Percentiles rank a stretch among this genome's conserved stretches.
phyloP scores from a whole-genome alignment of 768 basidiomycete species.

The Hygrophorus russula region DNA sequence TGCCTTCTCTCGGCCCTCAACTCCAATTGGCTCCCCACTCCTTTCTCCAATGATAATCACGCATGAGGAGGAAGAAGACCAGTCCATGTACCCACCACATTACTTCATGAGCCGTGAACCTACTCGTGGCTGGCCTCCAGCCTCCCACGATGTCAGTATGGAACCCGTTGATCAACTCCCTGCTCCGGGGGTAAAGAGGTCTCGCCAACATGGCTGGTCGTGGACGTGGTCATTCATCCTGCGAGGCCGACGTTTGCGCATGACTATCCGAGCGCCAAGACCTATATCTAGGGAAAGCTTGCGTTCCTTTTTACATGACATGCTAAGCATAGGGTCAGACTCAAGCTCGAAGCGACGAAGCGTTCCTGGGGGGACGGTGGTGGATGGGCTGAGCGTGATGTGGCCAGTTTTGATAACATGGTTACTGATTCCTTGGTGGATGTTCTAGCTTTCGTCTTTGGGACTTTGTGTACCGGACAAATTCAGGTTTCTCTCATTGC shows the following conservation, averaged over 20 bases:
- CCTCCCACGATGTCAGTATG: conserved; percentile 12
- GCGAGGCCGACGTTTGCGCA: conserved; percentile 40
- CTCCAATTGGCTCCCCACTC: conserved; percentile 29
- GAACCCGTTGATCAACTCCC: conserved; percentile 6
- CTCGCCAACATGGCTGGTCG: conserved; percentile 16
- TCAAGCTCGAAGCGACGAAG: conserved; percentile 15
- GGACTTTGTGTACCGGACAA: not conserved
- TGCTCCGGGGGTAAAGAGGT: conserved; percentile 3
- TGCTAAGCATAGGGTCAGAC: conserved; percentile 8
- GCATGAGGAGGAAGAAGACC: conserved; percentile 38
- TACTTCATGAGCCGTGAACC: conserved; percentile 30
- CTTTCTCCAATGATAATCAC: conserved; percentile 22
- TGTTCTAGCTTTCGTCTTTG: not conserved
- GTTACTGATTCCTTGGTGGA: conserved; percentile 27
- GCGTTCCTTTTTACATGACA: not conserved
- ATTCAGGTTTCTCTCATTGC: too few relatives aligned
- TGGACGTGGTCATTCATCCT: conserved; percentile 49
- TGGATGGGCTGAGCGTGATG: conserved; percentile 28
- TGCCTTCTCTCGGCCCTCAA: conserved; percentile 28
- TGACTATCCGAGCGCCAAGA: conserved; percentile 34
- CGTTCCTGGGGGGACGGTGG: conserved; percentile 21
- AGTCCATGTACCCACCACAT: conserved; percentile 36
- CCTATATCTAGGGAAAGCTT: conserved; percentile 10
- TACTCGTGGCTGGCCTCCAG: conserved; percentile 25
- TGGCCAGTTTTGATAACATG: conserved; percentile 26